These are phyloP conservation scores for Epichloe sibirici DNA, from an alignment of 2,329 filamentous ascomycete species.

Conservation along the genomic window DNA sequence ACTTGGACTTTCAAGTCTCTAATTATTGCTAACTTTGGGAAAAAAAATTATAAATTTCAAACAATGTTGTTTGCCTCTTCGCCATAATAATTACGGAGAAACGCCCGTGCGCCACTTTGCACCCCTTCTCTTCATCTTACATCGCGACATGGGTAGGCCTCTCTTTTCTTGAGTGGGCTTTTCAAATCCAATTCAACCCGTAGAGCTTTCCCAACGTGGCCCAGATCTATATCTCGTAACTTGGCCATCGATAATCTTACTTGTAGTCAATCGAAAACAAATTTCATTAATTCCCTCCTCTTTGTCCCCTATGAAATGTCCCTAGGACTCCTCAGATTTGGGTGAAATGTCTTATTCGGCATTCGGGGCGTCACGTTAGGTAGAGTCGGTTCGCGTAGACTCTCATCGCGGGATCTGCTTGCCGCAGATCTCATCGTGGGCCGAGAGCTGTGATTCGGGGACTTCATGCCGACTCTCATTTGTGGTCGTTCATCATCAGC, in stretches of 20 bases:
- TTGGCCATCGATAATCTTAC: neutral
- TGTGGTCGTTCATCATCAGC: constrained; percentile 47
- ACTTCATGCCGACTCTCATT: constrained; percentile 49
- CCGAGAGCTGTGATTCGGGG: constrained; percentile 43
- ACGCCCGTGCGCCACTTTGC: neutral
- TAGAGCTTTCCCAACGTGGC: neutral
- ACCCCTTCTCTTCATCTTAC: neutral
- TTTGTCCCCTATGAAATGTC: constrained; percentile 18
- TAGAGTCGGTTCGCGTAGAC: constrained; percentile 21
- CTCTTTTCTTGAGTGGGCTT: neutral
- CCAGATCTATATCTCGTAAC: neutral
- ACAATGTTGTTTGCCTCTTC: neutral
- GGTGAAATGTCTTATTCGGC: constrained; percentile 19
- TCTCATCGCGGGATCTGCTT: constrained; percentile 22
- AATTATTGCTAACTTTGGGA: constrained; percentile 4
- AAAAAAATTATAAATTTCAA: neutral
- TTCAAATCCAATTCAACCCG: neutral
- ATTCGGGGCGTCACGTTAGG: constrained; percentile 31
- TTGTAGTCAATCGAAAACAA: neutral
- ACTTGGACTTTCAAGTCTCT: constrained; percentile 5
- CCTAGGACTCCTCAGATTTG: constrained; percentile 22
- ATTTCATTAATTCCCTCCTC: neutral
- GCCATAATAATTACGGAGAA: neutral
- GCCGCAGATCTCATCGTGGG: constrained; percentile 23
- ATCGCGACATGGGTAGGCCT: neutral